These are phyloP conservation scores for Blastobotrys peoriensis DNA, from an alignment of 805 yeast species.

Conservation along the genomic window DNA sequence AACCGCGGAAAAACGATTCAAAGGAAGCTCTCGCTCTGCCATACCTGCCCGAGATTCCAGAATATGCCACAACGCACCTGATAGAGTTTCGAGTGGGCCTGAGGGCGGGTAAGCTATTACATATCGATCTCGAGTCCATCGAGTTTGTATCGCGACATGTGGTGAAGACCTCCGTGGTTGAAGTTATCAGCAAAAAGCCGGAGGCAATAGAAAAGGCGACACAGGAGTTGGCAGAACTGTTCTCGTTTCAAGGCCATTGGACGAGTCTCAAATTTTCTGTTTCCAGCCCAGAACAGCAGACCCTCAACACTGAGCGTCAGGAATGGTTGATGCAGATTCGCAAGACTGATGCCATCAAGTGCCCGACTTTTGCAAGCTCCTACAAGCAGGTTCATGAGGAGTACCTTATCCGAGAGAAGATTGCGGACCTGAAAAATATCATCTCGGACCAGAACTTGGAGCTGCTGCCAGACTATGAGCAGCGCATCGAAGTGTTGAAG, in stretches of 20 bases:
- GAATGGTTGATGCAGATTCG: conserved; percentile 31
- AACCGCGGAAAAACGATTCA: neutral
- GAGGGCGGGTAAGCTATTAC: neutral
- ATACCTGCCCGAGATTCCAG: conserved; percentile 6
- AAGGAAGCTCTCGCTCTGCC: conserved; percentile 3
- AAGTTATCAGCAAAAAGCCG: neutral
- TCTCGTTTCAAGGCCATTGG: conserved; percentile 11
- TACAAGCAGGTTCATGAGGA: conserved; percentile 43
- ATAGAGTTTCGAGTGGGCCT: neutral
- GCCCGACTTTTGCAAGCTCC: conserved; percentile 42
- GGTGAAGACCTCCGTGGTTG: neutral
- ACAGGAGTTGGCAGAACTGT: conserved; percentile 1
- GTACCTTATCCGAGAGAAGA: conserved; percentile 41
- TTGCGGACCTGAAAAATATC: conserved; percentile 50
- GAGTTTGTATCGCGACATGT: conserved; percentile 7
- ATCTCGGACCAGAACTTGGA: conserved; percentile 86
- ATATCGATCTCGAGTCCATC: conserved; percentile 6
- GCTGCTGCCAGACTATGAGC: conserved; percentile 88
- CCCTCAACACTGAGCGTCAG: conserved; percentile 35
- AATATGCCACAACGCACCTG: conserved; percentile 7
- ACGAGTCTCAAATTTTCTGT: conserved; percentile 39
- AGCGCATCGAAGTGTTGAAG: conserved; percentile 70
- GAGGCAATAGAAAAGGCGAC: neutral
- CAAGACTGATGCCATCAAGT: conserved; percentile 27
- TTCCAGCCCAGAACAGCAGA: conserved; percentile 32